Evolutionary conservation across 371 early-diverging fungal genomes (phyloP).

Genomic region (Mucor circinelloides): DNA sequence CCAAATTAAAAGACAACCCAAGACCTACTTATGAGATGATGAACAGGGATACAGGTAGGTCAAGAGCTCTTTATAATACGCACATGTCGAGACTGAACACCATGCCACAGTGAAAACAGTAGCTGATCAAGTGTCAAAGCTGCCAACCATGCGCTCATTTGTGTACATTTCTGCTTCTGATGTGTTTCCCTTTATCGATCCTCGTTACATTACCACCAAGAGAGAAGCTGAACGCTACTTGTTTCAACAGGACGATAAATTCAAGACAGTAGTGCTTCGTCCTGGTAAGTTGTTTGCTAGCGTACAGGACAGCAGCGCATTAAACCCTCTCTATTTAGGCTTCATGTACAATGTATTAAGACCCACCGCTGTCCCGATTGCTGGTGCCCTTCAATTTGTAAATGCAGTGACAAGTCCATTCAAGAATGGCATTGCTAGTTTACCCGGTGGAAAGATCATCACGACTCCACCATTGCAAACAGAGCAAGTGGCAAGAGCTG

Average conservation of each 20-base stretch:
- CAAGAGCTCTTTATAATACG: too few relatives aligned
- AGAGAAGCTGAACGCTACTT: slow-evolving; percentile 70
- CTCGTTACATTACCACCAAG: slow-evolving; percentile 76
- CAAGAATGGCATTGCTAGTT: slow-evolving; percentile 46
- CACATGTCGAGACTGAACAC: too few relatives aligned
- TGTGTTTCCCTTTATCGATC: slow-evolving; percentile 67
- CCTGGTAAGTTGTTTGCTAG: slow-evolving; percentile 51
- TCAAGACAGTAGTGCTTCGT: slow-evolving; percentile 67
- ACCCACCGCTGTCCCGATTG: slow-evolving; percentile 63
- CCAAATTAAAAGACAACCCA: slow-evolving; percentile 12
- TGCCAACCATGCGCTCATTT: slow-evolving; percentile 58
- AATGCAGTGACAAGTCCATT: slow-evolving; percentile 51
- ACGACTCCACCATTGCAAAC: slow-evolving; percentile 65
- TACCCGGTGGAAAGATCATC: slow-evolving; percentile 59
- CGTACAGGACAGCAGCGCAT: too few relatives aligned
- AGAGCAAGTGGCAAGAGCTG: slow-evolving; percentile 66
- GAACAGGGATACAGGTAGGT: slow-evolving; percentile 75
- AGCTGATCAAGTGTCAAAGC: slow-evolving; percentile 52
- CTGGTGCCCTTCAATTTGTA: slow-evolving; percentile 53
- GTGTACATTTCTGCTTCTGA: slow-evolving; percentile 75
- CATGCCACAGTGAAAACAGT: slow-evolving; percentile 47
- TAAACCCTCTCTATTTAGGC: slow-evolving; percentile 25
- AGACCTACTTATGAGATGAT: slow-evolving; percentile 60
- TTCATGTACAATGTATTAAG: slow-evolving; percentile 66
- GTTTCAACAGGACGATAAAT: slow-evolving; percentile 43